Conservation (phyloP, 306 rosid genomes). For the Pterocarpus macrocarpus region DNA sequence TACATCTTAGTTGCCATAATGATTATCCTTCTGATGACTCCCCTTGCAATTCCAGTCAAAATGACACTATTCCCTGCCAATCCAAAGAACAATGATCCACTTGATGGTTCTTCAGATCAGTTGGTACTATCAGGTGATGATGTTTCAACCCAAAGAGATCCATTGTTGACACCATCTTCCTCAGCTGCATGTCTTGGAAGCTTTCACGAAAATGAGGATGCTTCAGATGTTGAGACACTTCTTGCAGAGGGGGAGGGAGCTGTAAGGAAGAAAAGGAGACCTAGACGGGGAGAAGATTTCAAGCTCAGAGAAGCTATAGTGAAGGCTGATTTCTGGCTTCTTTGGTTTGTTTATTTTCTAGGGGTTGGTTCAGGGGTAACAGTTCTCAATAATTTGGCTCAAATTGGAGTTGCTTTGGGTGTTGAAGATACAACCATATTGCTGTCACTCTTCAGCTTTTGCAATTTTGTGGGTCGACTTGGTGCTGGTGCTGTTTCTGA, state of each 20-base stretch:
- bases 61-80: constrained; percentile 76
- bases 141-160: constrained; percentile 54
- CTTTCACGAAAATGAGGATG: constrained; percentile 65
- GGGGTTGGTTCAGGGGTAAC: constrained; percentile 87
- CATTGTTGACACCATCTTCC: constrained; percentile 70
- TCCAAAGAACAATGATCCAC: constrained; percentile 37
- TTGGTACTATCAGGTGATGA: constrained; percentile 48
- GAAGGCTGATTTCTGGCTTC: constrained; percentile 96
- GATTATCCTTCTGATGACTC: constrained; percentile 73
- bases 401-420: constrained; percentile 84
- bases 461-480: constrained; percentile 82
- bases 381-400: constrained; percentile 87
- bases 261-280: constrained; percentile 73
- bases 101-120: constrained; percentile 57
- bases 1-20: constrained; percentile 67
- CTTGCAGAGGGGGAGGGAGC: constrained; percentile 94
- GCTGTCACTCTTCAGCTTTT: constrained; percentile 82
- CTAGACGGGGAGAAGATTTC: constrained; percentile 94
- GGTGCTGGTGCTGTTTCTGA: constrained; percentile 88
- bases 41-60: constrained; percentile 79
- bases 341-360: constrained; percentile 77
- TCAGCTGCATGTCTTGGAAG: constrained; percentile 63
- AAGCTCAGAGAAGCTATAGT: constrained; percentile 69
- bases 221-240: constrained; percentile 74
- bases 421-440: constrained; percentile 66